Base-by-base conservation (phyloP, 2,329 filamentous ascomycete species). In the Beauveria asiatica region DNA sequence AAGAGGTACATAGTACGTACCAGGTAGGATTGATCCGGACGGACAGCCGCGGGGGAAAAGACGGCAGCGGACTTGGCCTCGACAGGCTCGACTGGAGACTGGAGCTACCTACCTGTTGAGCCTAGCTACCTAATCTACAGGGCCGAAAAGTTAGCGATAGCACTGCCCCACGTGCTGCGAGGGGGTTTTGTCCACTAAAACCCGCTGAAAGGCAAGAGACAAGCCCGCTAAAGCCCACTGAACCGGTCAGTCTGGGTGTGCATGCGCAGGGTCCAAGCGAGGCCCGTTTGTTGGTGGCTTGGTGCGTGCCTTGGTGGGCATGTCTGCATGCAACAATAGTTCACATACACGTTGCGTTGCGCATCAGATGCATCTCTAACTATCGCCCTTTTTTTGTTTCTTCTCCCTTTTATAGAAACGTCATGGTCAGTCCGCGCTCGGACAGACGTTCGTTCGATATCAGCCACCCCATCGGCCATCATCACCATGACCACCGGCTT, bases 241-340 rank as follows among this genome's bases (percentile, higher is more conserved):
- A 23, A 42, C 33, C 33, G 9, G 49, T 33, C 23, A 19, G 45
- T 25, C 39, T 19, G 10, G 30, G 13, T 23, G 49, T 39, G 49
- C 33, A 39, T 52, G 49, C 30, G 53, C 39, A 55, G 23, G 53
- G 53, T 55, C 53, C 45, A 55, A 55, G 53, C 53, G 53, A 46
- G 9, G 33, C 41, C 2, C 23, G 25, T 33, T 33, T 50, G 16
- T 37, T 13, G 33, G 33, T 37, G 33, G 33, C 33, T 37, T 37
- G 33, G 11, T 37, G 11, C 5, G 33, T 37, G 33, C 33, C 33
- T 13, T 37, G 33, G 33, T 37, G 33, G 33, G 33, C 33, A 37
- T 13, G 33, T 13, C 11, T 37, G 33, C 33, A 37, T 37, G 33
- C 33, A 37, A 37, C 33, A 37, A 37, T 37, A 37, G 33, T 37